These are phyloP conservation scores for Eucalyptus tenuipes DNA, from an alignment of 345 rosid genomes.

Conservation along the genomic window DNA sequence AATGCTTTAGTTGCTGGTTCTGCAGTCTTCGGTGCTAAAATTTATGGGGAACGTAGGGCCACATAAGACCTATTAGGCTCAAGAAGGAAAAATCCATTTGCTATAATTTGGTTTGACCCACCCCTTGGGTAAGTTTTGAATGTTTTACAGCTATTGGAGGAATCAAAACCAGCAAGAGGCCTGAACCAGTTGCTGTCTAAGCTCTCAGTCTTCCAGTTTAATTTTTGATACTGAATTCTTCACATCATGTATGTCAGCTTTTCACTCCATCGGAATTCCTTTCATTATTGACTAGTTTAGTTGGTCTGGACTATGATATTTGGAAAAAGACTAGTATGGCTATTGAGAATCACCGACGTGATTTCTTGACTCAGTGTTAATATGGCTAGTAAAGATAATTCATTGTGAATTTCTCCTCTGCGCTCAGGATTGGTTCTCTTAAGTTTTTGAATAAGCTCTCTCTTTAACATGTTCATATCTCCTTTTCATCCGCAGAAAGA, in stretches of 20 bases:
- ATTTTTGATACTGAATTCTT: not conserved
- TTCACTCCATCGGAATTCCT: not conserved
- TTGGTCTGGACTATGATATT: not conserved
- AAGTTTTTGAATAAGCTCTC: not conserved
- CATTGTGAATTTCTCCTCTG: not conserved
- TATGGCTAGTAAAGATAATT: not conserved
- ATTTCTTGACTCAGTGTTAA: not conserved
- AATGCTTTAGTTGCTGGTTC: constrained; percentile 98
- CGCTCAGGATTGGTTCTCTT: not conserved
- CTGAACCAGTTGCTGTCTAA: constrained; percentile 68
- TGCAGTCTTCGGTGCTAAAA: constrained; percentile 96
- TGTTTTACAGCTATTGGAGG: constrained; percentile 68
- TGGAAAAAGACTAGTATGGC: no score
- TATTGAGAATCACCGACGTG: not conserved
- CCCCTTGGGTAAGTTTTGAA: not conserved
- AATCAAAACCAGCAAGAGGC: constrained; percentile 84
- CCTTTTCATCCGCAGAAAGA: not conserved
- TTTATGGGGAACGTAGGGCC: constrained; percentile 82
- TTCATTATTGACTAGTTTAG: not conserved
- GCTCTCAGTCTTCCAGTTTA: not conserved
- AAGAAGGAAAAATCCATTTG: not conserved
- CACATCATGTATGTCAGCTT: not conserved
- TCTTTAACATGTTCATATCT: not conserved
- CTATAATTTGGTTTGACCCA: not conserved
- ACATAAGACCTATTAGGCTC: not conserved